Percentiles rank a stretch among this genome's conserved stretches.
These are phyloP conservation scores for Trichoderma atrobrunneum DNA, from an alignment of 2,329 filamentous ascomycete species.

Conservation along the genomic window DNA sequence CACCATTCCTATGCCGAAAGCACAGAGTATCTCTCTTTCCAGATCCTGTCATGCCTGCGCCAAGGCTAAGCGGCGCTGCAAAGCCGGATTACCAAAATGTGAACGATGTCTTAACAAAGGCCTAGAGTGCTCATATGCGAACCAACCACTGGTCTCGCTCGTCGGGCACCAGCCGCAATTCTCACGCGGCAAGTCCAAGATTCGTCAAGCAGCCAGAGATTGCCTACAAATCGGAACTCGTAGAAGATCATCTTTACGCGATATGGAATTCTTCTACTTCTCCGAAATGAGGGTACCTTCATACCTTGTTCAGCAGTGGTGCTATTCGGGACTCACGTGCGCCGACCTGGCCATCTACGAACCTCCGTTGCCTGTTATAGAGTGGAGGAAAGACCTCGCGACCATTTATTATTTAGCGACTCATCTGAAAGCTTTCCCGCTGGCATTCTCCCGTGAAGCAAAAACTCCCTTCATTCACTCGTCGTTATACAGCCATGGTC, in stretches of 20 bases:
- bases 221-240: not conserved
- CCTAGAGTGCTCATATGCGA: not conserved
- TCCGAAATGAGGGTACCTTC: not conserved
- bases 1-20: not conserved
- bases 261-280: not conserved
- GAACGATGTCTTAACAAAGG: not conserved
- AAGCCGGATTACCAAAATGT: not conserved
- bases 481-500: not conserved
- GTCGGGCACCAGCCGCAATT: not conserved
- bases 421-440: not conserved
- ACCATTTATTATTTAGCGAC: not conserved
- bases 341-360: not conserved
- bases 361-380: not conserved
- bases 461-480: not conserved
- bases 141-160: not conserved
- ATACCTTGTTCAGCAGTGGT: not conserved
- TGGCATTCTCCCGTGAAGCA: not conserved
- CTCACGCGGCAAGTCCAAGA: not conserved
- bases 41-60: not conserved
- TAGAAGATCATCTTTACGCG: not conserved
- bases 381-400: not conserved
- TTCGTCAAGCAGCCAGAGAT: not conserved
- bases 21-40: not conserved
- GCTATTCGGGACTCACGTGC: not conserved
- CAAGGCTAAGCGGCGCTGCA: not conserved